These are phyloP conservation scores for Dipteronia sinensis DNA, from an alignment of 345 rosid species.

Conservation along the genomic window DNA sequence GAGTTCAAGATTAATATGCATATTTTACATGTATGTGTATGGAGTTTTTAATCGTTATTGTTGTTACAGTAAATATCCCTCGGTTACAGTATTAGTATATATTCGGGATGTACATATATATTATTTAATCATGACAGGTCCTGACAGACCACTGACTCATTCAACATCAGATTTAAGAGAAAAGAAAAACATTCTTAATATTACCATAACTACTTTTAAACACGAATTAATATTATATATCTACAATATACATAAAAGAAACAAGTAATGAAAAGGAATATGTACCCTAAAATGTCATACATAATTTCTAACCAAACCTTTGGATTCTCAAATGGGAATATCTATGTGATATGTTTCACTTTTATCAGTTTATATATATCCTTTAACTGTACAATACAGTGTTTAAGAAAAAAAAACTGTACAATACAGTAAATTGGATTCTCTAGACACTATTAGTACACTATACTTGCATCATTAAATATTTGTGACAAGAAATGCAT, in stretches of 20 bases:
- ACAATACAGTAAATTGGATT: constrained; percentile 11
- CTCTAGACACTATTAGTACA: neutral
- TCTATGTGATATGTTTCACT: neutral
- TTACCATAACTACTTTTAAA: neutral
- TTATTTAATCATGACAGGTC: no score
- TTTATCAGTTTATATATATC: neutral
- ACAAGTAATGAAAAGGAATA: neutral
- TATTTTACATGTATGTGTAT: no score
- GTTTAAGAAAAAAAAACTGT: no score
- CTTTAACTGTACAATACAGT: constrained; percentile 13
- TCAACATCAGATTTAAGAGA: no score
- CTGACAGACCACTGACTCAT: no score
- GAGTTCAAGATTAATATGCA: no score
- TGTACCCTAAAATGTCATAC: neutral
- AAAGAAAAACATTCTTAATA: no score
- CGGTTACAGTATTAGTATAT: no score
- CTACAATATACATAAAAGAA: neutral
- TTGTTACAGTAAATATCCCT: no score
- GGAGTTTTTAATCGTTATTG: no score
- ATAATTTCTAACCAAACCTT: neutral
- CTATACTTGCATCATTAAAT: neutral
- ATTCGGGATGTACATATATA: no score
- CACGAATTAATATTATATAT: neutral
- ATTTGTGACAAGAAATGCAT: constrained; percentile 2
- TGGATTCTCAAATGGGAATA: neutral